A percentile compares a stretch with the other conserved stretches of the same genome.
These are phyloP conservation scores for Chalara sp. DNA, from an alignment of 2,329 filamentous ascomycete genomes.

Conservation along the genomic window DNA sequence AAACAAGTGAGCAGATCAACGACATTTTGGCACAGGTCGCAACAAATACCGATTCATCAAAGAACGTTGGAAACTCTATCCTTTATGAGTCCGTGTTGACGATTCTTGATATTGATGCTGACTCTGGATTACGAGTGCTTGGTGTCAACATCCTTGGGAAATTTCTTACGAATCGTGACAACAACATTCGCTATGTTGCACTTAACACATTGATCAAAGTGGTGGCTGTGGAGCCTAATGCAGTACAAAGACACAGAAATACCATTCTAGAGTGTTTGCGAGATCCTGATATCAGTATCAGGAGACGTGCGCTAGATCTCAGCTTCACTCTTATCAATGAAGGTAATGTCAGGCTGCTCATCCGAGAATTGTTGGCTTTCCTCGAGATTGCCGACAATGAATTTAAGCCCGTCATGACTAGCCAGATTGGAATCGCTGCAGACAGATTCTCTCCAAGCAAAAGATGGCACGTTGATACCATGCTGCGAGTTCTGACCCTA, in stretches of 20 bases:
- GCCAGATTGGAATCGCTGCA: slow-evolving; percentile 93
- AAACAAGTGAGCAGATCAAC: slow-evolving; percentile 95
- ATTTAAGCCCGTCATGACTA: slow-evolving; percentile 98
- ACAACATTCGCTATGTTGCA: slow-evolving; percentile 98
- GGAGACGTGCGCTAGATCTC: slow-evolving; percentile 88
- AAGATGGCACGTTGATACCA: slow-evolving; percentile 97
- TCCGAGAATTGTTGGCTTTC: slow-evolving; percentile 89
- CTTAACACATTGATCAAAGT: slow-evolving; percentile 97
- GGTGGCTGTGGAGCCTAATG: slow-evolving; percentile 94
- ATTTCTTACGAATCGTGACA: slow-evolving; percentile 96
- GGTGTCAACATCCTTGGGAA: slow-evolving; percentile 98
- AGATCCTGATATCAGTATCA: slow-evolving; percentile 96
- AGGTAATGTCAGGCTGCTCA: slow-evolving; percentile 86
- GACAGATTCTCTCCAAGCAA: slow-evolving; percentile 96
- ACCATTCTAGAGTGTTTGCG: slow-evolving; percentile 94
- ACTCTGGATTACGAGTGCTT: slow-evolving; percentile 86
- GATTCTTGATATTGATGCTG: slow-evolving; percentile 95
- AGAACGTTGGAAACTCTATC: slow-evolving; percentile 98
- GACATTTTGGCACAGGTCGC: slow-evolving; percentile 96
- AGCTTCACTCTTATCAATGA: slow-evolving; percentile 99
- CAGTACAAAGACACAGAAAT: slow-evolving; percentile 93
- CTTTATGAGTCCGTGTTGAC: slow-evolving; percentile 95
- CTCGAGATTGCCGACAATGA: slow-evolving; percentile 96
- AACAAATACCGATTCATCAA: slow-evolving; percentile 95
- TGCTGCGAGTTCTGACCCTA: slow-evolving; percentile 86